These are phyloP conservation scores for Sporothrix pallida DNA, from an alignment of 2,329 filamentous ascomycete genomes.

Conservation along the genomic window DNA sequence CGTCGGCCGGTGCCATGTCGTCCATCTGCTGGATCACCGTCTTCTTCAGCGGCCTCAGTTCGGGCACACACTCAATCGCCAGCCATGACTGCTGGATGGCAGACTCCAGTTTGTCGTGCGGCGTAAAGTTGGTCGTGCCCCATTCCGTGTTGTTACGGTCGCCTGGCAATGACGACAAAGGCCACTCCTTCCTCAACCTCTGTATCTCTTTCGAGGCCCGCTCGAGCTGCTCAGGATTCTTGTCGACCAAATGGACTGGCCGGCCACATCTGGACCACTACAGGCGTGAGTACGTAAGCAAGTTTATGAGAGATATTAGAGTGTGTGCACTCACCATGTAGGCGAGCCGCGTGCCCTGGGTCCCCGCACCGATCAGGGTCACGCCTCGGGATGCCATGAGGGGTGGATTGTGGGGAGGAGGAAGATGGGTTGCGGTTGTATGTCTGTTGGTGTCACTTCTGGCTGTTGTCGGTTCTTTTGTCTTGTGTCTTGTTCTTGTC, in stretches of 20 bases:
- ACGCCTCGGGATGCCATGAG: constrained; percentile 17
- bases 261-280: constrained; percentile 29
- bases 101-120: background rate
- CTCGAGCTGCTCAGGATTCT: constrained; percentile 3
- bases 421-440: too few relatives aligned
- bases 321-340: constrained; percentile 27
- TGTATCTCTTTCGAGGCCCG: background rate
- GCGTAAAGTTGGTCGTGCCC: background rate
- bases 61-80: constrained; percentile 26
- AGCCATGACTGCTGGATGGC: constrained; percentile 19
- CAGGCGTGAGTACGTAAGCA: background rate
- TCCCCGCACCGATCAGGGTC: constrained; percentile 25
- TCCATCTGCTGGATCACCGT: constrained; percentile 13
- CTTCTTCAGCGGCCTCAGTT: background rate
- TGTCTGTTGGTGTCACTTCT: too few relatives aligned
- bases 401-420: background rate
- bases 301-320: too few relatives aligned
- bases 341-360: constrained; percentile 26
- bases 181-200: constrained; percentile 7
- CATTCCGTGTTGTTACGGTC: background rate
- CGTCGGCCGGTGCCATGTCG: background rate
- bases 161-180: background rate
- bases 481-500: too few relatives aligned
- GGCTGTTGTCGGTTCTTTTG: too few relatives aligned
- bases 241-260: constrained; percentile 25